These are phyloP conservation scores for Blastobotrys robertii DNA, from an alignment of 805 yeast genomes.

Conservation along the genomic window DNA sequence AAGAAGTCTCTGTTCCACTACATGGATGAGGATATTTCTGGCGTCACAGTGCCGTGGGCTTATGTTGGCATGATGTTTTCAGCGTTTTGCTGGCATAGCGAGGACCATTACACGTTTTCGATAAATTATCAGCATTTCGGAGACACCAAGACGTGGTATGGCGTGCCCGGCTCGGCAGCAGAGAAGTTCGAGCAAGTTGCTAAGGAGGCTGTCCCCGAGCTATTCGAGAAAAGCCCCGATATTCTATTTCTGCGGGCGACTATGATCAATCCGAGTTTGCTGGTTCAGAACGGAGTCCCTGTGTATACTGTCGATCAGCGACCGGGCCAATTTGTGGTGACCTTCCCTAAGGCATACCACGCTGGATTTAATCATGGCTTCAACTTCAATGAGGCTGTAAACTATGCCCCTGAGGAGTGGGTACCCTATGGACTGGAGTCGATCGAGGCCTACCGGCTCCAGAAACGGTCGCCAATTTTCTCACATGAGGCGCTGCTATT, in stretches of 20 bases:
- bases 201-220: constrained; percentile 62
- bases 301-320: constrained; percentile 55
- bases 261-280: constrained; percentile 57
- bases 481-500: constrained; percentile 28
- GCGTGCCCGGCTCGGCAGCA: constrained; percentile 64
- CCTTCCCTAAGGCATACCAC: constrained; percentile 84
- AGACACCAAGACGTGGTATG: constrained; percentile 87
- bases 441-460: constrained; percentile 21
- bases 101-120: constrained; percentile 85
- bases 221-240: constrained; percentile 78
- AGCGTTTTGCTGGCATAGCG: constrained; percentile 95
- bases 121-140: constrained; percentile 91
- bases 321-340: constrained; percentile 72
- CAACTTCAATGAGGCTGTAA: constrained; percentile 41
- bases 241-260: constrained; percentile 79
- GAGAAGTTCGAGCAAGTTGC: constrained; percentile 56
- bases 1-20: constrained; percentile 26
- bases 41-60: constrained; percentile 94
- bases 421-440: constrained; percentile 25
- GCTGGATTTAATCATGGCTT: constrained; percentile 82
- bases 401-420: constrained; percentile 34
- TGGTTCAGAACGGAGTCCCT: constrained; percentile 35
- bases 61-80: constrained; percentile 84
- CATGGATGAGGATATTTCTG: constrained; percentile 43
- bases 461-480: constrained; percentile 26